These are phyloP conservation scores for Trichoderma lentiforme DNA, from an alignment of 2,329 filamentous ascomycete species.

Conservation along the genomic window DNA sequence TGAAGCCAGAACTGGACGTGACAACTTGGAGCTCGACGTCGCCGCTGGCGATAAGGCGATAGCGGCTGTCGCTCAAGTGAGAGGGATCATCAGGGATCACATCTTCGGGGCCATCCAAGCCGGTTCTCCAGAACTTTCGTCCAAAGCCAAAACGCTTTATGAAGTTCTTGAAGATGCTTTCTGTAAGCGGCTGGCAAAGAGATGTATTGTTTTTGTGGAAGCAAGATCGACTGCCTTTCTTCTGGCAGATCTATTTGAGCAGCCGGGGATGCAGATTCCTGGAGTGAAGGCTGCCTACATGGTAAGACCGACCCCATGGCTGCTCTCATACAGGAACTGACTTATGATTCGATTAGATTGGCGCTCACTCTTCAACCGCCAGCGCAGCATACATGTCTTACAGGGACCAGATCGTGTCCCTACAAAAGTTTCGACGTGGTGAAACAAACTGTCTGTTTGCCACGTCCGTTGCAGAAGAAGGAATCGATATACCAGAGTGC, in stretches of 20 bases:
- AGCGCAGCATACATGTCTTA: constrained; percentile 64
- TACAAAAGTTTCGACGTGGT: constrained; percentile 62
- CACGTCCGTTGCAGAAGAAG: constrained; percentile 65
- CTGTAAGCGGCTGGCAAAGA: constrained; percentile 46
- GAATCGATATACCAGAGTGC: constrained; percentile 65
- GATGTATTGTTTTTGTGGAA: constrained; percentile 84
- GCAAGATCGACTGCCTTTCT: constrained; percentile 73
- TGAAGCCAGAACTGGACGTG: constrained; percentile 51
- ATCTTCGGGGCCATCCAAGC: constrained; percentile 36
- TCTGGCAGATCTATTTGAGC: constrained; percentile 64
- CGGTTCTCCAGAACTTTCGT: constrained; percentile 50
- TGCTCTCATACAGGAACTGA: background rate
- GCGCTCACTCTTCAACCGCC: constrained; percentile 29
- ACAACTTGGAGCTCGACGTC: constrained; percentile 23
- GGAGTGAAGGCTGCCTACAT: constrained; percentile 61
- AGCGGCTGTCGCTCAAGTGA: constrained; percentile 56
- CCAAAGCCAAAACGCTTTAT: constrained; percentile 67
- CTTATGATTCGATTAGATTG: constrained; percentile 27
- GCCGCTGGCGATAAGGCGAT: constrained; percentile 46
- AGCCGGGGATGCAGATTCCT: constrained; percentile 51
- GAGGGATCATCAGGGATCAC: constrained; percentile 52
- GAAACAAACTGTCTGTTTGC: constrained; percentile 62
- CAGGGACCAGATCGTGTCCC: constrained; percentile 68
- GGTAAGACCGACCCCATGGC: constrained; percentile 39
- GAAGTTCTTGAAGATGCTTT: constrained; percentile 63